Conservation (phyloP, 257 asterid genomes). For the Lantana camara region DNA sequence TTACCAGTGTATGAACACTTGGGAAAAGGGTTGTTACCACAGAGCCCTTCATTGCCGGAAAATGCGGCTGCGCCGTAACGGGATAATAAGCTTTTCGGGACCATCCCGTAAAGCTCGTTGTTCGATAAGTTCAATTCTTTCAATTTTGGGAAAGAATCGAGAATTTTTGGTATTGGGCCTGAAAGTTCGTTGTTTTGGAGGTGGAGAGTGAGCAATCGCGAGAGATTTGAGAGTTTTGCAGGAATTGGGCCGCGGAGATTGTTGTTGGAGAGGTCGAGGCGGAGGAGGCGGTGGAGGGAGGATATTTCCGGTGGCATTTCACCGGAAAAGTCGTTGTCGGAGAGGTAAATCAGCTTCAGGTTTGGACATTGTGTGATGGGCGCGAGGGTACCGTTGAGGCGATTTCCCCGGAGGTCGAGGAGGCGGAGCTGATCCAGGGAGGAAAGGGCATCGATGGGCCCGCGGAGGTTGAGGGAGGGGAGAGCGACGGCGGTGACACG, state of each 20-base stretch:
- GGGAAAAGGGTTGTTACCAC: constrained; percentile 54
- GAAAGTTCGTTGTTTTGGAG: constrained; percentile 77
- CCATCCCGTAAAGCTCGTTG: constrained; percentile 61
- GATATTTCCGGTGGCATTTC: constrained; percentile 57
- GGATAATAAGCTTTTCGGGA: constrained; percentile 41
- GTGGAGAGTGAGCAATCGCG: constrained; percentile 63
- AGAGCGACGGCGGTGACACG: constrained; percentile 65
- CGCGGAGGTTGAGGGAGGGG: constrained; percentile 74
- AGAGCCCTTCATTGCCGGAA: constrained; percentile 75
- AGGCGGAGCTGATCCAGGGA: constrained; percentile 70
- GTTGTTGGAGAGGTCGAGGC: constrained; percentile 75
- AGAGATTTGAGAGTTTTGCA: constrained; percentile 37
- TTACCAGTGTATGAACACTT: constrained; percentile 50
- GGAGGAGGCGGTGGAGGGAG: constrained; percentile 71
- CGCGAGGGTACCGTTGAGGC: constrained; percentile 69
- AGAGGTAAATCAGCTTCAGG: constrained; percentile 66
- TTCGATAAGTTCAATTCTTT: constrained; percentile 58
- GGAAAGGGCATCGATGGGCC: constrained; percentile 69
- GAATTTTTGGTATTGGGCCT: constrained; percentile 56
- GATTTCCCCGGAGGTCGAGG: constrained; percentile 74
- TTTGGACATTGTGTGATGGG: constrained; percentile 60
- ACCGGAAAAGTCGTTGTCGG: constrained; percentile 81
- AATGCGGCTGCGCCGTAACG: constrained; percentile 50
- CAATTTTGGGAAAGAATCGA: constrained; percentile 46
- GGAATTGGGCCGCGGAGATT: constrained; percentile 75